Evolutionary conservation across 805 yeast species (phyloP), one percentile per base, ranked within the genome.

Genomic region (Sugiyamaella mastotermitis): DNA sequence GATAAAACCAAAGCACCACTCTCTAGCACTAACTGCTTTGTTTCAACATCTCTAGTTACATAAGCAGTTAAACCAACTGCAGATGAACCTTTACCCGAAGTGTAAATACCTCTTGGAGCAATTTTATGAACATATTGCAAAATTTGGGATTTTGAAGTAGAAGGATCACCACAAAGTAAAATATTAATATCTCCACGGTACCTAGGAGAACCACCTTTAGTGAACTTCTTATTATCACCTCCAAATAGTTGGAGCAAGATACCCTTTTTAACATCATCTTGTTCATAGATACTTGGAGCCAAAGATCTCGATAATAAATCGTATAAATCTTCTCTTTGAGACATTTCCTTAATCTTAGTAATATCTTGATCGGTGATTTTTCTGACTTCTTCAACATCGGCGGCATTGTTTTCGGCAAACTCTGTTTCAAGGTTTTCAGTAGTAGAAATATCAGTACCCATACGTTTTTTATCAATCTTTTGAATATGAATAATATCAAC

Each of bases 51-150:
- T 55, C 96, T 72, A 6, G 98, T 88, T 40, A 92, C 81, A 58
- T 92, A 92, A 0, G 99, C 98, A 0, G 99, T 92, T 55, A 92
- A 69, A 69, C 99, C 99, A 35, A 92, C 99, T 0, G 99, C 99
- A 22, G 98, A 92, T 1, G 97, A 87, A 36, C 98, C 98, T 55
- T 92, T 92, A 61, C 99, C 99, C 1, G 97, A 88, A 3, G 99
- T 92, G 62, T 88, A 92, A 27, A 92, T 85, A 50, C 98, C 98
- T 57, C 98, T 73, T 31, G 99, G 99, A 1, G 98, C 94, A 50
- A 92, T 92, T 55, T 88, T 85, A 64, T 92, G 98, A 30, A 92
- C 97, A 51, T 92, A 92, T 56, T 87, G 94, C 48, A 92, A 69
- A 32, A 92, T 64, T 61, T 92, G 99, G 2, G 98, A 92, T 58